Base-by-base conservation (phyloP, 306 rosid species). In the Malus asiatica region DNA sequence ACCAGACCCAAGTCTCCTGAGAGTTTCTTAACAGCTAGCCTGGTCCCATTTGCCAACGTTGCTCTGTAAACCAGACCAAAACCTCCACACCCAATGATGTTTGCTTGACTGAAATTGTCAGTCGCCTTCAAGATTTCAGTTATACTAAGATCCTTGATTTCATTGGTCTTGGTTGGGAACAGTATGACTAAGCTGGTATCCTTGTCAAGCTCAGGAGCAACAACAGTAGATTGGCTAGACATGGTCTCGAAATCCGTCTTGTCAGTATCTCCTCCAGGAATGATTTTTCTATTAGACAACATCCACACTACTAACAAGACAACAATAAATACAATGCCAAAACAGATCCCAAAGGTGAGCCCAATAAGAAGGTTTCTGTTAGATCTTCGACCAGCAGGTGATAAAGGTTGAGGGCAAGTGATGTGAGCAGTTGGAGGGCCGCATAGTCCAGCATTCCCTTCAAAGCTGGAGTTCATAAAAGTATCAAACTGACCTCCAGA, bases 31-130 rank as follows among this genome's bases (percentile, higher is more conserved):
- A 94, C 86, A 75, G 98, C 98, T 62, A 94, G 77, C 32, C 73
- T 86, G 35, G 86, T 87, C 75, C 97, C 98, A 74, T 90, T 78
- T 30, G 89, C 84, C 70, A 93, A 80, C 20, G 84, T 88, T 80
- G 98, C 98, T 77, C 87, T 93, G 78, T 91, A 93, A 78, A 93
- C 98, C 88, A 93, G 86, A 75, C 98, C 98, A 78, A 91, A 93
- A 63, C 98, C 98, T 11, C 98, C 98, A 53, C 98, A 93, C 46
- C 97, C 98, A 38, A 93, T 75, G 58, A 93, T 93, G 87, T 93
- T 91, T 44, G 97, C 94, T 68, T 93, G 97, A 69, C 90, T 87
- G 87, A 93, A 93, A 87, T 91, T 88, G 68, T 90, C 93, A 11
- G 98, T 93, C 77, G 97, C 94, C 74, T 91, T 91, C 70, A 93